Evolutionary conservation across 208 protist genomes (phyloP).

Genomic region (Trypanosoma cruzi): DNA sequence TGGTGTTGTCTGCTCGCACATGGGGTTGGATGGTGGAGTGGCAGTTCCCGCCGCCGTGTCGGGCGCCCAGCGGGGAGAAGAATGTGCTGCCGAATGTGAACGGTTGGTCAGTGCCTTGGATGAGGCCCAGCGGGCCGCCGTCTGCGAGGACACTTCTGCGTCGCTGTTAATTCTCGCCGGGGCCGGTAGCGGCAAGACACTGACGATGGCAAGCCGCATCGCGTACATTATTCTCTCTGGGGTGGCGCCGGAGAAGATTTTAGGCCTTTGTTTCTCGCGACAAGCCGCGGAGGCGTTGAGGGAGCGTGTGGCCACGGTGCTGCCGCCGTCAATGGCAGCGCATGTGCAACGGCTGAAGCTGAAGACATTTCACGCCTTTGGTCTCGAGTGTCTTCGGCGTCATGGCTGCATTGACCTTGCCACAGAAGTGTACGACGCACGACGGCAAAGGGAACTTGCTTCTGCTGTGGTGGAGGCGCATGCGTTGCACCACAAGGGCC

Average conservation of each 20-base stretch:
- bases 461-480: conserved; percentile 55
- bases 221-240: conserved; percentile 52
- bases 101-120: conserved; percentile 40
- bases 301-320: conserved; percentile 47
- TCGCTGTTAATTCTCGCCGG: conserved; percentile 78
- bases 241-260: conserved; percentile 60
- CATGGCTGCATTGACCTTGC: conserved; percentile 45
- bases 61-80: not conserved
- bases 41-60: not conserved
- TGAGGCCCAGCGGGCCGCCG: conserved; percentile 52
- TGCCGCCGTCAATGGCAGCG: conserved; percentile 30
- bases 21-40: not conserved
- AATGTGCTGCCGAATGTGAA: not conserved
- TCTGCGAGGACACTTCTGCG: conserved; percentile 34
- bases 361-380: conserved; percentile 87
- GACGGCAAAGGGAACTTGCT: conserved; percentile 56
- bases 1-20: not conserved
- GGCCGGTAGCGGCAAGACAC: conserved; percentile 90
- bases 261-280: conserved; percentile 89
- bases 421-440: conserved; percentile 65
- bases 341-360: conserved; percentile 51
- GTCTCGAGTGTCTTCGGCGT: conserved; percentile 76
- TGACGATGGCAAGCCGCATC: conserved; percentile 84
- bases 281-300: conserved; percentile 81
- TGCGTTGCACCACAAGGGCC: conserved; percentile 45